Conservation (phyloP, 768 basidiomycete species). For the Phanerodontia chrysosporium region DNA sequence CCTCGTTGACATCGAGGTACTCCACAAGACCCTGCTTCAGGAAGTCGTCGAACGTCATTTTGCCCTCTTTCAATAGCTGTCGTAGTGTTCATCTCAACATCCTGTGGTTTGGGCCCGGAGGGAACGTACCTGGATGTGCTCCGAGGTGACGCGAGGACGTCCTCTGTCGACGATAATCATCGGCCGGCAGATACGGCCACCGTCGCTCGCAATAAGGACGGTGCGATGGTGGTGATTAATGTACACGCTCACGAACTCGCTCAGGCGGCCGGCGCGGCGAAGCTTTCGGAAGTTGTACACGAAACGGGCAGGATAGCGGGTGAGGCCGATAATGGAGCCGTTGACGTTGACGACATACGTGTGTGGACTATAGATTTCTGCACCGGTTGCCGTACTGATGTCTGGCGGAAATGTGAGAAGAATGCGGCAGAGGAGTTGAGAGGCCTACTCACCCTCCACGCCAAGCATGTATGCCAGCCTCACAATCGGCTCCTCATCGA, state of each 20-base stretch:
- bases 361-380: slow-evolving; percentile 91
- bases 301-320: slow-evolving; percentile 79
- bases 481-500: slow-evolving; percentile 91
- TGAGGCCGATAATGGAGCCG: slow-evolving; percentile 92
- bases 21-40: slow-evolving; percentile 89
- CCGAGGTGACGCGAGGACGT: slow-evolving; percentile 66
- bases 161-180: slow-evolving; percentile 93
- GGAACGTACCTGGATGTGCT: slow-evolving; percentile 69
- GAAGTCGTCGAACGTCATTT: slow-evolving; percentile 90
- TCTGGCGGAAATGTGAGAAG: slow-evolving; percentile 40
- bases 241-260: slow-evolving; percentile 95
- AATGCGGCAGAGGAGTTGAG: neutral
- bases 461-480: slow-evolving; percentile 92
- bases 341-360: slow-evolving; percentile 97
- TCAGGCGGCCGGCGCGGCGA: slow-evolving; percentile 85
- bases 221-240: slow-evolving; percentile 93
- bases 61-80: slow-evolving; percentile 76
- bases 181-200: slow-evolving; percentile 95
- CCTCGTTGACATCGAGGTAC: slow-evolving; percentile 98
- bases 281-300: slow-evolving; percentile 89
- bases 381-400: slow-evolving; percentile 86
- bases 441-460: slow-evolving; percentile 70
- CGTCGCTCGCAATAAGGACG: slow-evolving; percentile 95
- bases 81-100: neutral
- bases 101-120: neutral